Percentiles rank a stretch among this genome's conserved stretches.
Conservation (phyloP, 2,329 filamentous ascomycete genomes). For the Microcyclospora pomicola region DNA sequence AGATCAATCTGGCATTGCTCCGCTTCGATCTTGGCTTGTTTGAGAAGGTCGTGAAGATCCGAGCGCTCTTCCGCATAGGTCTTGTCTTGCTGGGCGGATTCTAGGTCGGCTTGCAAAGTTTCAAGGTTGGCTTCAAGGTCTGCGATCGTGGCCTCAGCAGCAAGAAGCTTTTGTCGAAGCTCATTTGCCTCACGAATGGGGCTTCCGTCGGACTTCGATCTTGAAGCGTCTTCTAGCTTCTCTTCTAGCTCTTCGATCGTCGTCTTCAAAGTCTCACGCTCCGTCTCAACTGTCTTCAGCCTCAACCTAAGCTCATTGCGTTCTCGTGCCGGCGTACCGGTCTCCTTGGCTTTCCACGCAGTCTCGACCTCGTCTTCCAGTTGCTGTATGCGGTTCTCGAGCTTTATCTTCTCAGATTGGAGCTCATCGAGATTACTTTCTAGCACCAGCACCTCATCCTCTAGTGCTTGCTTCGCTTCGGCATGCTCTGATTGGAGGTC, state of each 20-base stretch:
- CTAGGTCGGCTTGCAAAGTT: conserved; percentile 44
- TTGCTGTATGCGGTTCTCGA: conserved; percentile 43
- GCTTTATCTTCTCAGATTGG: conserved; percentile 38
- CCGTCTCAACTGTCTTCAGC: conserved; percentile 18
- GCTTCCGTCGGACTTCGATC: conserved; percentile 14
- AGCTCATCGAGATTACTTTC: conserved; percentile 30
- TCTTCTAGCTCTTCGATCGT: conserved; percentile 23
- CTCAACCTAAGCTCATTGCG: conserved; percentile 21
- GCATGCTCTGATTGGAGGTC: conserved; percentile 28
- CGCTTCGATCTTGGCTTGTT: conserved; percentile 43
- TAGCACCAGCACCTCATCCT: conserved; percentile 41
- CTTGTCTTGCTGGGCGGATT: conserved; percentile 39
- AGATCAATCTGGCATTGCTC: conserved; percentile 54
- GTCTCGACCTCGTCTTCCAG: conserved; percentile 23
- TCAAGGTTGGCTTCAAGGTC: conserved; percentile 40
- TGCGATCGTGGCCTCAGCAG: conserved; percentile 22
- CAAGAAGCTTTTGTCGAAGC: conserved; percentile 20
- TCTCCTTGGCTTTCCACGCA: conserved; percentile 25
- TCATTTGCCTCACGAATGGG: conserved; percentile 23
- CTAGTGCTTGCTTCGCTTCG: conserved; percentile 33
- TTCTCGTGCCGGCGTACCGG: conserved; percentile 22
- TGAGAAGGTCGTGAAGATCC: conserved; percentile 47
- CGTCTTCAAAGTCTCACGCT: conserved; percentile 19
- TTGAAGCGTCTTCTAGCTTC: conserved; percentile 20
- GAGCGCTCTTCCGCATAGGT: conserved; percentile 41